Evolutionary conservation across 768 basidiomycete genomes (phyloP).

Genomic region (Tulasnella sp.): DNA sequence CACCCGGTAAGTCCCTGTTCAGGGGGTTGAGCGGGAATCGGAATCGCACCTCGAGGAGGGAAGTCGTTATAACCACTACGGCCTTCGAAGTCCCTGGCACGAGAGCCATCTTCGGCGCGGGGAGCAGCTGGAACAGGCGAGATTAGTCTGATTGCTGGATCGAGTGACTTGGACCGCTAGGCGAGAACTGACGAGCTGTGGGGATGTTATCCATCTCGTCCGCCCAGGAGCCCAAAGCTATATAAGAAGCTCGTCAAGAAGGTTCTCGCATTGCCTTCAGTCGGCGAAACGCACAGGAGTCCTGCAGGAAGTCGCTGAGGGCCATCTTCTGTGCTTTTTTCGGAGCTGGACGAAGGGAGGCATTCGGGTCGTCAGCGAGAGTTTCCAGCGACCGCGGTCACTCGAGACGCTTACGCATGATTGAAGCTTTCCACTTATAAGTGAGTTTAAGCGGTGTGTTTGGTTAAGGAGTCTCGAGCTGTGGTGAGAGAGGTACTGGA

Average conservation of each 20-base stretch:
- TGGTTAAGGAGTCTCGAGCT: background rate
- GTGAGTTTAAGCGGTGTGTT: background rate
- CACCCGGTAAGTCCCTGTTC: background rate
- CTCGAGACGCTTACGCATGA: slow-evolving; percentile 12
- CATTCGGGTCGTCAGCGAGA: background rate
- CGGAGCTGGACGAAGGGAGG: slow-evolving; percentile 49
- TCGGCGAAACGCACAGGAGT: slow-evolving; percentile 48
- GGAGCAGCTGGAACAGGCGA: slow-evolving; percentile 42
- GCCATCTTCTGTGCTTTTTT: slow-evolving; percentile 85
- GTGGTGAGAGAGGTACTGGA: background rate
- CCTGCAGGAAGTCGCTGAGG: slow-evolving; percentile 84
- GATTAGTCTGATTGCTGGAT: background rate
- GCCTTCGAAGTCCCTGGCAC: slow-evolving; percentile 40
- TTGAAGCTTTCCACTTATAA: background rate
- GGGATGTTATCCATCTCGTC: slow-evolving; percentile 96
- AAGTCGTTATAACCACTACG: slow-evolving; percentile 49
- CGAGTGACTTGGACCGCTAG: background rate
- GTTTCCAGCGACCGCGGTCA: background rate
- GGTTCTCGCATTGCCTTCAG: slow-evolving; percentile 17
- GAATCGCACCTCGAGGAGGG: slow-evolving; percentile 46
- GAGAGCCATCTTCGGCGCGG: slow-evolving; percentile 43
- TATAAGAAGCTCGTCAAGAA: background rate
- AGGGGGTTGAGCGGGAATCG: slow-evolving; percentile 2
- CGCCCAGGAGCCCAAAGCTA: slow-evolving; percentile 92
- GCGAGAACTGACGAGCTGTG: slow-evolving; percentile 66